A percentile compares a stretch with the other conserved stretches of the same genome.
Conservation (phyloP, 2,329 filamentous ascomycete genomes). For the Chaetomiaceae sp. region DNA sequence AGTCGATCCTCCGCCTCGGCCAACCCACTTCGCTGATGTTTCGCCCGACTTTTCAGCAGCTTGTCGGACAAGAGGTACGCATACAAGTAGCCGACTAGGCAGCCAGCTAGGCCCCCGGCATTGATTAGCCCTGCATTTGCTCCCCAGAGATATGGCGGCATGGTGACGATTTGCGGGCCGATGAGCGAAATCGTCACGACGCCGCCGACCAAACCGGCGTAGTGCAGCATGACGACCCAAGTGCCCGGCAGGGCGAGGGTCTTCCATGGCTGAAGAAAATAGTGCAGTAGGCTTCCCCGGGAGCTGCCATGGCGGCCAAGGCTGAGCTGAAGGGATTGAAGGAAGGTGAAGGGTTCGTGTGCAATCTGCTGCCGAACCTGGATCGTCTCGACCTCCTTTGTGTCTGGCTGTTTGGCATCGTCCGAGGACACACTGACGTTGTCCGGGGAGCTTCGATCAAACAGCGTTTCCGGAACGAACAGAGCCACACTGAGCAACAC, state of each 20-base stretch:
- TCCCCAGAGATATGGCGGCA: slow-evolving; percentile 10
- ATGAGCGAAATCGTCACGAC: slow-evolving; percentile 8
- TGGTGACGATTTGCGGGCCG: slow-evolving; percentile 1
- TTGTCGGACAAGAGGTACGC: background rate
- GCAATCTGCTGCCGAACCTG: background rate
- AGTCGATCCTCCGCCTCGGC: slow-evolving; percentile 6
- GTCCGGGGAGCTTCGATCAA: background rate
- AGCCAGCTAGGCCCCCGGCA: background rate
- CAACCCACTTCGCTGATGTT: background rate
- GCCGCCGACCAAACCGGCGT: slow-evolving; percentile 4
- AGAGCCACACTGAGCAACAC: background rate
- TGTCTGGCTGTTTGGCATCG: background rate
- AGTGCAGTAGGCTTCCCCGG: background rate
- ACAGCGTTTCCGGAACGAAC: slow-evolving; percentile 7
- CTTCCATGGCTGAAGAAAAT: slow-evolving; percentile 2
- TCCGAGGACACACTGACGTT: background rate
- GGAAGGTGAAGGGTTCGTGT: background rate
- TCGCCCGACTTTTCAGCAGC: slow-evolving; percentile 1
- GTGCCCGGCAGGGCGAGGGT: slow-evolving; percentile 7
- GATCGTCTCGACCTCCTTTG: slow-evolving; percentile 2
- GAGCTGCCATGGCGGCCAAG: background rate
- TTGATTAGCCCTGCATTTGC: slow-evolving; percentile 8
- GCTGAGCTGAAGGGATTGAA: background rate
- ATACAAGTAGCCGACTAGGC: slow-evolving; percentile 1
- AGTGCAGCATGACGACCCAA: slow-evolving; percentile 11